Evolutionary conservation across 345 rosid species (phyloP), one percentile per base, ranked within the genome.

Genomic region (Psidium friedrichsthalianum): DNA sequence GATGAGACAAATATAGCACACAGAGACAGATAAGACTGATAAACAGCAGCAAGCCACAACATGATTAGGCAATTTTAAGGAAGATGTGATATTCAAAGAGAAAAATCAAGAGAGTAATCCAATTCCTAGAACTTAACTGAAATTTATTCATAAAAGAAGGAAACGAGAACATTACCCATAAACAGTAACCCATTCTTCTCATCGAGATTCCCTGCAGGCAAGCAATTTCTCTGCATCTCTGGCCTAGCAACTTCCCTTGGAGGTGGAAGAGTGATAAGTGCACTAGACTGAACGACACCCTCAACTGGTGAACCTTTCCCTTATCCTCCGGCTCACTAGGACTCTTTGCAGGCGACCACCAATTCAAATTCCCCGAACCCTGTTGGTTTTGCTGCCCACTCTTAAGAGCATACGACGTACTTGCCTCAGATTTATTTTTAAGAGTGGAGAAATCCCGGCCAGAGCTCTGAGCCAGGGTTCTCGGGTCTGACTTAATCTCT

Each of bases 111-210:
- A 36, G 47, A 69, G 24, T 21, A 36, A 36, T 69, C 47, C 61
- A 82, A 54, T 32, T 20, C n/a, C 15, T n/a, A 54, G 47, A 54
- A 82, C 2, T 82, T 36, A n/a, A 16, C 49, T 2, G n/a, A 56
- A 52, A 82, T 29, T 53, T 29, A 82, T 54, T 9, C n/a, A 56
- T 44, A 82, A 54, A 82, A 32, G 59, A 84, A 84, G 78, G 56
- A 21, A 47, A 49, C 13, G 56, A 58, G 85, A 16, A 58, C 64
- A 64, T 84, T 94, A 96, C 99, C 99, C 99, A 88, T 95, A 97
- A 85, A 97, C 98, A 74, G 99, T 97, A 89, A 96, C 95, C 99
- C 99, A 97, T 88, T 96, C 98, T 92, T 96, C 99, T 94, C 98
- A 49, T 96, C 94, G 85, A 96, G 91, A 82, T 92, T 93, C 74